A percentile compares a stretch with the other conserved stretches of the same genome.
phyloP scores from a whole-genome alignment of 1,284 basidiomycete genomes.

The Moesziomyces antarcticus region DNA sequence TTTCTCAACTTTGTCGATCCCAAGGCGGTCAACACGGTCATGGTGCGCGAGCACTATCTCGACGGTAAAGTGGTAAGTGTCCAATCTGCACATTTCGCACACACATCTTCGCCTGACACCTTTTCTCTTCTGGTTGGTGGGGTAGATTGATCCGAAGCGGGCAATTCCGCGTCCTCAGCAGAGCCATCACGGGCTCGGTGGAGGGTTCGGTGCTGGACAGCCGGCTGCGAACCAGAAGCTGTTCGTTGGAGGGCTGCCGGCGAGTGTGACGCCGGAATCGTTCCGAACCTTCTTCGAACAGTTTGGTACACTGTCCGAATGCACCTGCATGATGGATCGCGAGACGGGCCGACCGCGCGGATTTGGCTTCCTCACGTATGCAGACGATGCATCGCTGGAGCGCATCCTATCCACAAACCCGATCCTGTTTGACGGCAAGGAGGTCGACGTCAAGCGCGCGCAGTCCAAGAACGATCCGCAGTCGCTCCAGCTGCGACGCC shows the following conservation, averaged over 20 bases:
- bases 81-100: not conserved
- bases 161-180: slow-evolving; percentile 82
- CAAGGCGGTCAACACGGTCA: slow-evolving; percentile 86
- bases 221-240: slow-evolving; percentile 70
- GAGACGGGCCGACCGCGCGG: slow-evolving; percentile 95
- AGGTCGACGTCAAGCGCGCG: slow-evolving; percentile 88
- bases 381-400: slow-evolving; percentile 84
- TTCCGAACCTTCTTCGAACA: slow-evolving; percentile 92
- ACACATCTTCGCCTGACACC: not conserved
- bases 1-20: slow-evolving; percentile 91
- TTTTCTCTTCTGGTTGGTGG: not conserved
- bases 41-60: slow-evolving; percentile 84
- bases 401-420: slow-evolving; percentile 69
- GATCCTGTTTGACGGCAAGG: slow-evolving; percentile 68
- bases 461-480: slow-evolving; percentile 51
- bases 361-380: slow-evolving; percentile 96
- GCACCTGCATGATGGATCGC: slow-evolving; percentile 98
- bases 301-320: slow-evolving; percentile 90
- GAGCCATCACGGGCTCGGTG: slow-evolving; percentile 20
- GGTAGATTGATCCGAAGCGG: slow-evolving; percentile 96
- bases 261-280: slow-evolving; percentile 88
- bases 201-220: slow-evolving; percentile 1
- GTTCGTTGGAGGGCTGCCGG: slow-evolving; percentile 94
- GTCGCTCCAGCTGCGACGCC: slow-evolving; percentile 29
- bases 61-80: slow-evolving; percentile 88